Conservation (phyloP, 768 basidiomycete species). For the Tylopilus plumbeoviolaceoides region DNA sequence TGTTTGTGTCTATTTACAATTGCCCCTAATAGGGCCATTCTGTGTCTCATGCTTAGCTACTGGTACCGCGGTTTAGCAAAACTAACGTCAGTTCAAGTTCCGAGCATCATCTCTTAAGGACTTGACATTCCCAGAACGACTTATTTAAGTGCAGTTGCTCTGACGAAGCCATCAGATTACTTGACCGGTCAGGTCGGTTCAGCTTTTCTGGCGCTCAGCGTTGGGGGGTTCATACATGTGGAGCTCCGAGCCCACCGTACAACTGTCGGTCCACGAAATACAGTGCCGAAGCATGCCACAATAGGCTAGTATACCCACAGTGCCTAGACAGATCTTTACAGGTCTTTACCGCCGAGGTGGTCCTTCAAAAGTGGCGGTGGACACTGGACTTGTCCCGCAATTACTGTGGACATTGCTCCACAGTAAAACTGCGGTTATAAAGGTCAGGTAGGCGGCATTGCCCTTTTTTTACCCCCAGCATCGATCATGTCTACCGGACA, state of each 20-base stretch:
- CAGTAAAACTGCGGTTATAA: slow-evolving; percentile 10
- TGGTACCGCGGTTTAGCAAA: too few species aligned
- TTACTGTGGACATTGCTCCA: too few species aligned
- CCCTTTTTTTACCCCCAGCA: background rate
- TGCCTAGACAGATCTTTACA: too few species aligned
- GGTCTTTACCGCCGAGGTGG: too few species aligned
- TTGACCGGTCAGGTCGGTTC: background rate
- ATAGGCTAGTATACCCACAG: slow-evolving; percentile 1
- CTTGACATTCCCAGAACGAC: background rate
- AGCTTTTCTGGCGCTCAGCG: background rate
- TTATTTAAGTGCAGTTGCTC: slow-evolving; percentile 6
- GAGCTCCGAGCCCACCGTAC: background rate
- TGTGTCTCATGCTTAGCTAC: background rate
- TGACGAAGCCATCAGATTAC: background rate
- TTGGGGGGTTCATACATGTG: background rate
- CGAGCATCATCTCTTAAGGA: background rate
- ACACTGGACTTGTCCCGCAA: background rate
- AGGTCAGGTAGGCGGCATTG: background rate
- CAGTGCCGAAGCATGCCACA: slow-evolving; percentile 5
- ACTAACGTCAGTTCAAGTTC: too few species aligned
- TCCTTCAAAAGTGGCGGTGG: slow-evolving; percentile 1
- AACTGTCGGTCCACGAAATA: background rate
- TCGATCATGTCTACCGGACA: slow-evolving; percentile 8
- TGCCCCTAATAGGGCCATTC: background rate
- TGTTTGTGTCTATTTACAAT: slow-evolving; percentile 15